phyloP scores from a whole-genome alignment of 495 filamentous ascomycete species.

The Tuber calosporum region DNA sequence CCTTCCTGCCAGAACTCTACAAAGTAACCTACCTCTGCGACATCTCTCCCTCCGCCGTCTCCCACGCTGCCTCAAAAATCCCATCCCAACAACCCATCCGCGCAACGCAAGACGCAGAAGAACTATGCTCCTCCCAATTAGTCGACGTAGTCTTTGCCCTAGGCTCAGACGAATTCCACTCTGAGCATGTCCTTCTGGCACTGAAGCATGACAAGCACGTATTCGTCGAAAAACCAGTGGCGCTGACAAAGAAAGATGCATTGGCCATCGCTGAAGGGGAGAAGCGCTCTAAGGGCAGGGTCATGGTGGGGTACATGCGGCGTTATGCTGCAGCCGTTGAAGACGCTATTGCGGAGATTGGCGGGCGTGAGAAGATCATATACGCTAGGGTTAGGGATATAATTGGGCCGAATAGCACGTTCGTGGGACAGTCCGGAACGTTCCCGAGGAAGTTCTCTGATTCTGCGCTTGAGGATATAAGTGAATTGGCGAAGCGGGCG shows the following conservation, averaged over 20 bases:
- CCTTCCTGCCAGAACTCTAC: slow-evolving; percentile 45
- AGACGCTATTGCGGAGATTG: slow-evolving; percentile 48
- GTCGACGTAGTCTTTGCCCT: slow-evolving; percentile 52
- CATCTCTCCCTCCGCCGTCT: slow-evolving; percentile 41
- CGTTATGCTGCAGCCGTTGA: slow-evolving; percentile 51
- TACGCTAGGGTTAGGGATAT: slow-evolving; percentile 54
- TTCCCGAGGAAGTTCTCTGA: slow-evolving; percentile 45
- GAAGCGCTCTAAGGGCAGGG: slow-evolving; percentile 35
- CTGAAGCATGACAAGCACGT: slow-evolving; percentile 50
- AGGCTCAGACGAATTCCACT: slow-evolving; percentile 51
- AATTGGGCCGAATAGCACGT: slow-evolving; percentile 47
- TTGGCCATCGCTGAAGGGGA: slow-evolving; percentile 46
- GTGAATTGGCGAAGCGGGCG: slow-evolving; percentile 32
- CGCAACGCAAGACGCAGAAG: not conserved
- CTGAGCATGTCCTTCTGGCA: slow-evolving; percentile 47
- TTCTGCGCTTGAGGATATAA: slow-evolving; percentile 30
- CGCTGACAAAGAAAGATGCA: slow-evolving; percentile 45
- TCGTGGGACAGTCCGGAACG: slow-evolving; percentile 49
- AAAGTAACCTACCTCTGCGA: slow-evolving; percentile 46
- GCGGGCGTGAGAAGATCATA: slow-evolving; percentile 44
- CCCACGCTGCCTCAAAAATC: slow-evolving; percentile 35
- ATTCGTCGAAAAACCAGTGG: slow-evolving; percentile 53
- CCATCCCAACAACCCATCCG: slow-evolving; percentile 2
- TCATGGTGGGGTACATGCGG: slow-evolving; percentile 54
- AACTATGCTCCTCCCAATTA: slow-evolving; percentile 37